Evolutionary conservation across 2,329 filamentous ascomycete species (phyloP).

Genomic region (Monosporascus sp.): DNA sequence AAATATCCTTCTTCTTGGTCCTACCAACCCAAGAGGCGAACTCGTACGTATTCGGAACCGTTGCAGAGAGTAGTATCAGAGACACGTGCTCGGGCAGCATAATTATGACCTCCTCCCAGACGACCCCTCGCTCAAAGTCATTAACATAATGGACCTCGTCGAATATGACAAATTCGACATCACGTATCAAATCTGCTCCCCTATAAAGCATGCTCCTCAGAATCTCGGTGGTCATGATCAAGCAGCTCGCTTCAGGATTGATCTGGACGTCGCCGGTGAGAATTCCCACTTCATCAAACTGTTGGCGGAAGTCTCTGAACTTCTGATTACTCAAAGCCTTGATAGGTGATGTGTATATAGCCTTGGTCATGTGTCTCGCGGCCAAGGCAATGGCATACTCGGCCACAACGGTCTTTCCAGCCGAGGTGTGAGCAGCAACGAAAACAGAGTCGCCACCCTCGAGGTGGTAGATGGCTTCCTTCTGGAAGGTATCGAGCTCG

Average conservation of each 20-base stretch:
- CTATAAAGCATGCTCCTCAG: constrained; percentile 96
- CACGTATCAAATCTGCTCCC: constrained; percentile 89
- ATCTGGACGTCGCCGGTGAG: constrained; percentile 97
- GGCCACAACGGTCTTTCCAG: constrained; percentile 95
- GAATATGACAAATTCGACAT: constrained; percentile 98
- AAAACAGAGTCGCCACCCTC: constrained; percentile 97
- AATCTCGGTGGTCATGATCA: constrained; percentile 99
- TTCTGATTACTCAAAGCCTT: constrained; percentile 98
- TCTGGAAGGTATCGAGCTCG: constrained; percentile 96
- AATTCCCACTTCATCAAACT: constrained; percentile 94
- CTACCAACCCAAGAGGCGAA: constrained; percentile 98
- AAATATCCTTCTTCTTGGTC: constrained; percentile 98
- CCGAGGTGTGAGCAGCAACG: constrained; percentile 94
- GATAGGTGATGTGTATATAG: constrained; percentile 97
- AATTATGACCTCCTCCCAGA: constrained; percentile 99
- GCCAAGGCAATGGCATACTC: constrained; percentile 97
- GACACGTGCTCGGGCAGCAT: constrained; percentile 98
- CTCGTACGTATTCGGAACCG: constrained; percentile 94
- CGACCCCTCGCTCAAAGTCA: constrained; percentile 89
- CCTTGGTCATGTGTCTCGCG: constrained; percentile 98
- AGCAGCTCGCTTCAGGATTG: constrained; percentile 90
- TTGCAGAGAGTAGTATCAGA: constrained; percentile 89
- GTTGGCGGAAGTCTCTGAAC: constrained; percentile 86
- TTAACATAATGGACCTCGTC: constrained; percentile 99
- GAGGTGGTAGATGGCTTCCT: constrained; percentile 95